A percentile compares a stretch with the other conserved stretches of the same genome.
Evolutionary conservation across 805 yeast genomes (phyloP).

Genomic region (Ogataea trehalophila): DNA sequence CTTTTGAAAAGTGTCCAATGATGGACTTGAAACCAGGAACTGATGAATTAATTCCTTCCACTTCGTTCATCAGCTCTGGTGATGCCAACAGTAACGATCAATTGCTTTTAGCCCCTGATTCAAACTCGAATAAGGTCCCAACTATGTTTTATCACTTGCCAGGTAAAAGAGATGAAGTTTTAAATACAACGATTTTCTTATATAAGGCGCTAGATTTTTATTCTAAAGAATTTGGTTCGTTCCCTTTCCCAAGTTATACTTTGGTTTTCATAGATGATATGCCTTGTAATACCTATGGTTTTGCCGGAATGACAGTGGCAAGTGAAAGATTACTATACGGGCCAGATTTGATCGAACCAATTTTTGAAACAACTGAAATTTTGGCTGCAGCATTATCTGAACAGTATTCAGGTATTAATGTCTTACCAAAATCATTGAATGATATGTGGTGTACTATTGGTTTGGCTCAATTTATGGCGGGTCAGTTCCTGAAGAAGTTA

Average conservation of each 20-base stretch:
- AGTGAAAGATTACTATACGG: slow-evolving; percentile 65
- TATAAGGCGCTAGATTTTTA: slow-evolving; percentile 78
- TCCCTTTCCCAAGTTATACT: slow-evolving; percentile 80
- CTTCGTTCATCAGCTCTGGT: slow-evolving; percentile 28
- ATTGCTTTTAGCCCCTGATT: slow-evolving; percentile 7
- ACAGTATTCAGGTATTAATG: slow-evolving; percentile 93
- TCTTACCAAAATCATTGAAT: slow-evolving; percentile 70
- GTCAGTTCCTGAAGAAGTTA: slow-evolving; percentile 58
- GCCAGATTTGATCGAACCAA: slow-evolving; percentile 71
- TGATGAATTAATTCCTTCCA: slow-evolving; percentile 20
- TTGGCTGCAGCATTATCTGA: slow-evolving; percentile 69
- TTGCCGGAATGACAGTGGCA: slow-evolving; percentile 68
- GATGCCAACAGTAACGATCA: slow-evolving; percentile 30
- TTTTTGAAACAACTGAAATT: slow-evolving; percentile 61
- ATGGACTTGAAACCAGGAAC: slow-evolving; percentile 36
- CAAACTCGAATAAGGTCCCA: slow-evolving; percentile 38
- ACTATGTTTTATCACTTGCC: slow-evolving; percentile 62
- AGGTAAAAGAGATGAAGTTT: slow-evolving; percentile 48
- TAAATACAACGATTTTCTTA: slow-evolving; percentile 72
- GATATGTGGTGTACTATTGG: slow-evolving; percentile 92
- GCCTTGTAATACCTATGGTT: slow-evolving; percentile 48
- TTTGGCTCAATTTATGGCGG: slow-evolving; percentile 76
- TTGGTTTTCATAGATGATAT: slow-evolving; percentile 66
- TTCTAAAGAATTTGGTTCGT: slow-evolving; percentile 87
- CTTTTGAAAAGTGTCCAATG: slow-evolving; percentile 64